A percentile compares a stretch with the other conserved stretches of the same genome.
Evolutionary conservation across 2,329 filamentous ascomycete genomes (phyloP).

Genomic region (Arthrinium phaeospermum): DNA sequence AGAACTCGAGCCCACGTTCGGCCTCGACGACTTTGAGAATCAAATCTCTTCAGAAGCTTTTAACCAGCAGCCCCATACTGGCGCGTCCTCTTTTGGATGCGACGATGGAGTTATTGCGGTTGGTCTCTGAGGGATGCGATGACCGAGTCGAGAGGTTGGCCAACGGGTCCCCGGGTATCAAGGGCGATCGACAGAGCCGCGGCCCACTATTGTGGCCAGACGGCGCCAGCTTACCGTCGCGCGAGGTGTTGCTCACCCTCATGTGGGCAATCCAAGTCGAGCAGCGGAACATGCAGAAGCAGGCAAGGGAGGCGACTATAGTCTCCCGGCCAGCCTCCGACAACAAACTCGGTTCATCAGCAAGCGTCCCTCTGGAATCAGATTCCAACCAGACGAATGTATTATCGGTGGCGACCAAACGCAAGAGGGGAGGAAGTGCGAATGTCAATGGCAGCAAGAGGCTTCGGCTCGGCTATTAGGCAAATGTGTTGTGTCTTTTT

Average conservation of each 20-base stretch:
- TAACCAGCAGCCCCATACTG: slow-evolving; percentile 76
- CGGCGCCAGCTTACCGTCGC: slow-evolving; percentile 44
- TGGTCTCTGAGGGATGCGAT: slow-evolving; percentile 64
- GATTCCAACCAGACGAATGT: slow-evolving; percentile 25
- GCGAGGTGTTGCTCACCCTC: slow-evolving; percentile 43
- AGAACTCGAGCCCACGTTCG: slow-evolving; percentile 57
- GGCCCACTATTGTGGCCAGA: slow-evolving; percentile 41
- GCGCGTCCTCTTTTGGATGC: slow-evolving; percentile 76
- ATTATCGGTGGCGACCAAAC: slow-evolving; percentile 22
- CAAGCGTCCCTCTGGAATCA: slow-evolving; percentile 21
- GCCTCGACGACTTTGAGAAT: slow-evolving; percentile 64
- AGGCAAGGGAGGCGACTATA: slow-evolving; percentile 26
- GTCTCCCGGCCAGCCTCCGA: slow-evolving; percentile 24
- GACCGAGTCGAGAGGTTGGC: slow-evolving; percentile 49
- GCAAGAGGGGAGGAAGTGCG: slow-evolving; percentile 20
- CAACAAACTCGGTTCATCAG: slow-evolving; percentile 23
- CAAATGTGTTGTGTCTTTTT: neutral
- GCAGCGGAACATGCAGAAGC: slow-evolving; percentile 36
- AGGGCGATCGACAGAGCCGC: slow-evolving; percentile 39
- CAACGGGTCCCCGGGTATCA: slow-evolving; percentile 42
- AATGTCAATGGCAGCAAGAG: slow-evolving; percentile 22
- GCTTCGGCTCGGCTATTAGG: slow-evolving; percentile 22
- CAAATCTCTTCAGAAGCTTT: slow-evolving; percentile 67
- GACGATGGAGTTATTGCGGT: slow-evolving; percentile 77
- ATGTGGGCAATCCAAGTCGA: slow-evolving; percentile 43